Conservation (phyloP, 2,329 filamentous ascomycete genomes). For the Cadophora sp. region DNA sequence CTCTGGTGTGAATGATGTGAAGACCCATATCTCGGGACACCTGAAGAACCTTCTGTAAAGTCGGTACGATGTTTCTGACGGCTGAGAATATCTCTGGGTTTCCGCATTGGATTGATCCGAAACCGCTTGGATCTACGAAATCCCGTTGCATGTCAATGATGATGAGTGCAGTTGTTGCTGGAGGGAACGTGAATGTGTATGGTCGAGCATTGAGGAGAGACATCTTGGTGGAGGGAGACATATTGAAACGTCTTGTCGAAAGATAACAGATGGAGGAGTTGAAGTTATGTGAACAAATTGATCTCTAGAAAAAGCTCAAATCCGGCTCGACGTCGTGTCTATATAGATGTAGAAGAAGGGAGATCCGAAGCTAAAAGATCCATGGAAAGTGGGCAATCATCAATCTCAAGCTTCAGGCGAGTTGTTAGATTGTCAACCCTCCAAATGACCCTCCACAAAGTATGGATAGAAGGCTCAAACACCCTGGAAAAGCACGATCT, state of each 20-base stretch:
- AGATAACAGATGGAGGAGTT: not conserved
- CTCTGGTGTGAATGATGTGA: slow-evolving; percentile 57
- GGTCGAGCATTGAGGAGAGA: slow-evolving; percentile 47
- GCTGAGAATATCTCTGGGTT: slow-evolving; percentile 50
- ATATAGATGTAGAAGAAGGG: slow-evolving; percentile 1
- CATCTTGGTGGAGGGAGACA: slow-evolving; percentile 34
- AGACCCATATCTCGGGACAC: slow-evolving; percentile 50
- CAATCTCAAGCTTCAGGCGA: not conserved
- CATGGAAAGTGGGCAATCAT: slow-evolving; percentile 5
- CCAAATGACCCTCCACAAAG: not conserved
- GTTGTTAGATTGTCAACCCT: not conserved
- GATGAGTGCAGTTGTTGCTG: slow-evolving; percentile 56
- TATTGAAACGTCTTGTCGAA: slow-evolving; percentile 14
- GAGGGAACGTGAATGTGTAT: slow-evolving; percentile 56
- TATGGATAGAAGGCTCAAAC: not conserved
- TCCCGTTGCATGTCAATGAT: slow-evolving; percentile 63
- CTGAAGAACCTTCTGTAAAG: slow-evolving; percentile 51
- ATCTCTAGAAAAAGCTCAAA: not conserved
- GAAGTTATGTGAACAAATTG: not conserved
- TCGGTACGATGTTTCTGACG: slow-evolving; percentile 54
- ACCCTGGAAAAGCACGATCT: not conserved
- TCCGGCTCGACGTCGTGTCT: not conserved
- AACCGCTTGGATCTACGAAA: slow-evolving; percentile 56
- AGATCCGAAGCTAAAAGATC: not conserved
- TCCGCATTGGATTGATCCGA: slow-evolving; percentile 58